Base-by-base conservation (phyloP, 495 filamentous ascomycete species). In the Penicillium diatomitis region DNA sequence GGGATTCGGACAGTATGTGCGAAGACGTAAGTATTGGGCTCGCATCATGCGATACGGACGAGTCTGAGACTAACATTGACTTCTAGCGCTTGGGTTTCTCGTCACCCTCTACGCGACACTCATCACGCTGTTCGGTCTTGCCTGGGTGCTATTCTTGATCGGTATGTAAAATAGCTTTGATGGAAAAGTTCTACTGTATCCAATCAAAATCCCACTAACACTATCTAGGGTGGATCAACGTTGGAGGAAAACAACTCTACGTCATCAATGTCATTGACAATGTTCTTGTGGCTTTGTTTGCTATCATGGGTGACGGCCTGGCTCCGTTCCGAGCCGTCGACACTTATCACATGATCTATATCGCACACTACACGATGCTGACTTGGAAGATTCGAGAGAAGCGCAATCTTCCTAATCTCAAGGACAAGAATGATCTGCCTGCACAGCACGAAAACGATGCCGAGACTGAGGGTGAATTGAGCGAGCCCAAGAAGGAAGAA, bases 91-190 rank as follows among this genome's bases (percentile, higher is more conserved):
- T 31, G 87, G 87, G 5, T 83, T 88, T 52, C 69, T 87, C 29
- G 80, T 91, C 28, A 88, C 85, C 5, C 61, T 90, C 7, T 91
- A 91, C 55, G 86, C 84, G n/a, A 82, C 79, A 6, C 67, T 89
- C 8, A 87, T 91, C 50, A 91, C 86, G 0, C 70, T 87, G 5
- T 91, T 89, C 48, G 87, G 87, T 51, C 73, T 87, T 41, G 85
- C 83, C 2, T 91, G 87, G 87, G 86, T 91, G 0, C 74, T 91
- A 32, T 89, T 88, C 67, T 65, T 91, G 41, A 91, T 91, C 55
- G 86, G 71, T 72, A 63, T 42, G 54, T 9, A 20, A 20, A 20
- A 20, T 20, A 20, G 20, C 20, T 20, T 20, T 20, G 20, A 20
- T 20, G 20, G 2, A 20, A 20, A 20, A 20, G 20, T 39, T 39